A percentile compares a stretch with the other conserved stretches of the same genome.
phyloP scores from a whole-genome alignment of 176 grass and related monocot species.

The Dactylis glomerata region DNA sequence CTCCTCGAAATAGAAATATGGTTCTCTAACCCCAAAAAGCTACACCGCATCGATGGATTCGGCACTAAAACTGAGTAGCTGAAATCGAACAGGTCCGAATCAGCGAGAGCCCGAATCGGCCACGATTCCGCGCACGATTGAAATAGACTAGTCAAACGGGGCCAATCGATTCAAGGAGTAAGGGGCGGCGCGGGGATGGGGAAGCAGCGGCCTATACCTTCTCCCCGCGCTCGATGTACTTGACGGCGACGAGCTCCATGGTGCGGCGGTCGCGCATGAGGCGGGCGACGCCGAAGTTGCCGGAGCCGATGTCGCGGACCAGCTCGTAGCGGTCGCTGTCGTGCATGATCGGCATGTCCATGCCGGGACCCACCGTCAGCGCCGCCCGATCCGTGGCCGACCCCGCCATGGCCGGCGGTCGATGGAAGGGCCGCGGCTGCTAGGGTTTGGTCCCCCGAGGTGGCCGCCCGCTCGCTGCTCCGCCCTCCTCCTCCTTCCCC shows the following conservation, averaged over 20 bases:
- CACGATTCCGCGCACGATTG: neutral
- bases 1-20: neutral
- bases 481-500: neutral
- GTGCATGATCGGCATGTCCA: constrained; percentile 98
- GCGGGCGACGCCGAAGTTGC: constrained; percentile 86
- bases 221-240: constrained; percentile 94
- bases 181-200: neutral
- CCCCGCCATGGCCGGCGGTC: constrained; percentile 36
- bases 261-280: constrained; percentile 89
- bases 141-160: constrained; percentile 9
- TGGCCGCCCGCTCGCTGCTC: neutral
- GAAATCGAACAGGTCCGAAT: constrained; percentile 23
- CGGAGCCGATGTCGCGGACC: constrained; percentile 82
- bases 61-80: neutral
- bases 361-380: constrained; percentile 75
- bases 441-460: neutral
- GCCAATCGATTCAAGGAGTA: neutral
- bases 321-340: constrained; percentile 88
- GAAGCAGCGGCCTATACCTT: constrained; percentile 46
- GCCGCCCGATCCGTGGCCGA: constrained; percentile 67
- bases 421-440: neutral
- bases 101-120: neutral
- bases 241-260: constrained; percentile 82
- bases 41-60: neutral
- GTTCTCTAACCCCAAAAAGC: neutral